Conservation (phyloP, 768 basidiomycete species). For the Cystobasidiopsis lactophilus region DNA sequence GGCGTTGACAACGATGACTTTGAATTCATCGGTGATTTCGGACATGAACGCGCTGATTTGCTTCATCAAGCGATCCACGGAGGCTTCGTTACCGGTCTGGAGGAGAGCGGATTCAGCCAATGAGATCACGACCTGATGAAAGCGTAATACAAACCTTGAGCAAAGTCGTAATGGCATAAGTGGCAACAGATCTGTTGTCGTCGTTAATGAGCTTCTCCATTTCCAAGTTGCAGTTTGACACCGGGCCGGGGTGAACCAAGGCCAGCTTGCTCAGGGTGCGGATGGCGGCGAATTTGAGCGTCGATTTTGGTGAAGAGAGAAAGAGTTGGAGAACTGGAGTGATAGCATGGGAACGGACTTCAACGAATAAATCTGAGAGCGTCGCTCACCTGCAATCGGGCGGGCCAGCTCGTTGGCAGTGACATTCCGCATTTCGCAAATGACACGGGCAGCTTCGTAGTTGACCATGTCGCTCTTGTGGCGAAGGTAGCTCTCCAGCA, state of each 20-base stretch:
- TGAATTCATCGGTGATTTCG: constrained; percentile 99
- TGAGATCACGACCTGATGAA: neutral
- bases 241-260: constrained; percentile 59
- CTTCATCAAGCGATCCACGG: constrained; percentile 95
- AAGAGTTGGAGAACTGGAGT: constrained; percentile 73
- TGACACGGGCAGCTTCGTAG: constrained; percentile 88
- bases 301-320: constrained; percentile 81
- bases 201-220: constrained; percentile 92
- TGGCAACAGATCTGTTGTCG: constrained; percentile 82
- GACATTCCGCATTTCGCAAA: constrained; percentile 85
- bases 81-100: constrained; percentile 94
- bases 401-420: constrained; percentile 54
- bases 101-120: too few relatives aligned
- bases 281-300: constrained; percentile 90
- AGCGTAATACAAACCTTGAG: constrained; percentile 61
- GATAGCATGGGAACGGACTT: neutral
- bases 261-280: constrained; percentile 80
- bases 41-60: constrained; percentile 98
- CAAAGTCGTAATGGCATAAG: constrained; percentile 92
- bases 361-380: neutral
- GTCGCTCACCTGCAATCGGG: constrained; percentile 55
- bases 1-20: constrained; percentile 97
- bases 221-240: constrained; percentile 83
- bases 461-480: constrained; percentile 99
- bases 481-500: constrained; percentile 79